Evolutionary conservation across 257 asterid genomes (phyloP), one percentile per base, ranked within the genome.

Genomic region (Forsythia viridissima): DNA sequence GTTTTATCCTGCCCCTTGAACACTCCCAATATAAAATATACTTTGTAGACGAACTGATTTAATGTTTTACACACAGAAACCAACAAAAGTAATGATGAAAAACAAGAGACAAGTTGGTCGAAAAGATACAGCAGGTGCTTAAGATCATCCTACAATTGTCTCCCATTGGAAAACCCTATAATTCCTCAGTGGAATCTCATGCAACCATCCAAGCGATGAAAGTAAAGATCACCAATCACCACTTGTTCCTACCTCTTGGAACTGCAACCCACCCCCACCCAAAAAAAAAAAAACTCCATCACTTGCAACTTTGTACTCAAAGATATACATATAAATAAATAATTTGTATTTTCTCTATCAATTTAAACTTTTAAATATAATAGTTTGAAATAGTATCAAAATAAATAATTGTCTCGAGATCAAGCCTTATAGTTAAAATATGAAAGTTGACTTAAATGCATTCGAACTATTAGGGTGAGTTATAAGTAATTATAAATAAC

Each of bases 111-210:
- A 63, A 24, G 70, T 63, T 21, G 70, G 2, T 21, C 16, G 70
- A 6, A 63, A 9, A 63, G 24, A 63, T 8, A 4, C 24, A 10
- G 0, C 8, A 9, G 38, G 39, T 8, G 70, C 39, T 20, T 24
- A 1, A 61, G n/a, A 21, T 63, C 38, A 8, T 65, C 38, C 36
- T 63, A 81, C 57, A 57, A 30, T 71, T 81, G 80, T 81, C 74
- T 44, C 73, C 72, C 73, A 12, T 24, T 37, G 51, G 15, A 74
- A 74, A 18, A 57, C 59, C 41, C 79, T 66, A 73, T 34, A 46
- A 74, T 46, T 70, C 5, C 39, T 0, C 38, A 8, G 76, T 74
- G 70, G 70, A 61, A 63, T 63, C 70, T 9, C 13, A 21, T 8
- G 70, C 39, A 10, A 30, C 34, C 34, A 0, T 30, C 34, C 6